These are phyloP conservation scores for Verticillium longisporum DNA, from an alignment of 2,329 filamentous ascomycete genomes.

Conservation along the genomic window DNA sequence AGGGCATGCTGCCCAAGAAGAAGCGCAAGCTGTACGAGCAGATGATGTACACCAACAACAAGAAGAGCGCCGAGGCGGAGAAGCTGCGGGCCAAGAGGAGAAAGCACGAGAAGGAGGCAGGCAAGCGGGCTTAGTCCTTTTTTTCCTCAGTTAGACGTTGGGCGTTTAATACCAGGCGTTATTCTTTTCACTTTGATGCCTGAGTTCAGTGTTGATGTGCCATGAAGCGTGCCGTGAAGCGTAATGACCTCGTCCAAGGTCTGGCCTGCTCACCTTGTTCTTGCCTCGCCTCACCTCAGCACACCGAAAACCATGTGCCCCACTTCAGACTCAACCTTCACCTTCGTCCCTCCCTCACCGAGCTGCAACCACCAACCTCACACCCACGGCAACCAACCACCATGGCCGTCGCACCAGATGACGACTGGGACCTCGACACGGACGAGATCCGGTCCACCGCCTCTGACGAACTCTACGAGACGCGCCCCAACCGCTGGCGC, in stretches of 20 bases:
- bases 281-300: background rate
- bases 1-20: constrained; percentile 98
- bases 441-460: constrained; percentile 39
- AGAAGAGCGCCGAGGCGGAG: constrained; percentile 84
- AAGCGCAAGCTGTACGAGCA: constrained; percentile 97
- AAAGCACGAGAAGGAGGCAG: constrained; percentile 68
- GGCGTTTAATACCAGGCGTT: constrained; percentile 8
- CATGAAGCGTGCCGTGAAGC: too few relatives aligned
- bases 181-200: background rate
- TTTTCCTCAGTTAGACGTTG: background rate
- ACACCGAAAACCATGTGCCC: background rate
- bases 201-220: background rate
- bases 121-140: constrained; percentile 20
- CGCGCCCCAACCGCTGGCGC: constrained; percentile 66
- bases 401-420: constrained; percentile 1
- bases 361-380: background rate
- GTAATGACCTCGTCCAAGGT: background rate
- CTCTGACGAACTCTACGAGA: constrained; percentile 37
- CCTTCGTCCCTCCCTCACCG: background rate
- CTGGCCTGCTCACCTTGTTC: background rate
- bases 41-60: constrained; percentile 93
- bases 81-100: constrained; percentile 83
- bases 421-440: constrained; percentile 35
- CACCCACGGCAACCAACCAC: background rate
- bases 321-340: background rate